phyloP scores from a whole-genome alignment of 257 asterid species.

The Penstemon eatonii region DNA sequence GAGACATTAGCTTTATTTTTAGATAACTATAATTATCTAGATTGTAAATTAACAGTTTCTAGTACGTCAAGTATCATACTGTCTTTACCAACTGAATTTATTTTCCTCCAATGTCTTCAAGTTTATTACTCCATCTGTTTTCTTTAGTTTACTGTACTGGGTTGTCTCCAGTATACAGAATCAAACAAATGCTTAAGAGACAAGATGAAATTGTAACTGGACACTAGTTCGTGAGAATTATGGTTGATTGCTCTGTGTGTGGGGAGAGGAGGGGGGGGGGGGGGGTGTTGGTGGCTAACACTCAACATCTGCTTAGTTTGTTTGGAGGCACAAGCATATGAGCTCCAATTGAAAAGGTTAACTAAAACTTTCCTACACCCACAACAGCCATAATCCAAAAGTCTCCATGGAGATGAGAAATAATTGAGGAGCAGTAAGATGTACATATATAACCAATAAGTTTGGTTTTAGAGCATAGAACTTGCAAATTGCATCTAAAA shows the following conservation, averaged over 20 bases:
- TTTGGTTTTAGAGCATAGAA: neutral
- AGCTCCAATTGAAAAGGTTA: neutral
- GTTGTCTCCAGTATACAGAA: too few relatives aligned
- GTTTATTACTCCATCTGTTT: too few relatives aligned
- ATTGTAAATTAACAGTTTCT: neutral
- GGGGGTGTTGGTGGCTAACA: too few relatives aligned
- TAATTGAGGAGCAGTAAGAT: neutral
- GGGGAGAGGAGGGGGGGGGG: too few relatives aligned
- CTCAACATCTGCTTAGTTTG: too few relatives aligned
- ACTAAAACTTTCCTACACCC: neutral
- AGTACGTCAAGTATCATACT: neutral
- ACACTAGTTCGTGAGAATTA: too few relatives aligned
- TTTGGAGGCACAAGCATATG: too few relatives aligned
- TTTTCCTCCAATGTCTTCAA: neutral
- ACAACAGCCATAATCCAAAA: neutral
- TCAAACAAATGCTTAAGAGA: too few relatives aligned
- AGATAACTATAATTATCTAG: neutral
- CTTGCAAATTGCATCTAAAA: constrained; percentile 11
- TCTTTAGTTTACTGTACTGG: too few relatives aligned
- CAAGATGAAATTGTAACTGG: too few relatives aligned
- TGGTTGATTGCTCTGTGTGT: too few relatives aligned
- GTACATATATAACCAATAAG: constrained; percentile 1
- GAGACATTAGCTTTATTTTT: neutral
- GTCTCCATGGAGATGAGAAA: neutral
- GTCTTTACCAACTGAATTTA: neutral